These are phyloP conservation scores for Colletotrichum lini DNA, from an alignment of 2,329 filamentous ascomycete species.

Conservation along the genomic window DNA sequence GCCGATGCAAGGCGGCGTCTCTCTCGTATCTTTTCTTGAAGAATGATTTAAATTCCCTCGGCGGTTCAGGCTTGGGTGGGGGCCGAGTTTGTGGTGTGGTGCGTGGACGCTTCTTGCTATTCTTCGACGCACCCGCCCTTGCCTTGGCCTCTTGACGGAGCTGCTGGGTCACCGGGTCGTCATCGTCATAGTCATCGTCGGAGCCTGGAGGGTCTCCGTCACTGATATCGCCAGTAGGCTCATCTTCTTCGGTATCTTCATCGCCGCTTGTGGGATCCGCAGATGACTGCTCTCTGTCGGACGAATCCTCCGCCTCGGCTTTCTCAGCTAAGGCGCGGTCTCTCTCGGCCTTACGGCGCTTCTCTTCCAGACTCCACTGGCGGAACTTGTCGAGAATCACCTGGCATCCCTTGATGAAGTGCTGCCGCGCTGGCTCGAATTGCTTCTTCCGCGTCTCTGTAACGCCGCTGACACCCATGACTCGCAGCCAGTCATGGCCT, in stretches of 20 bases:
- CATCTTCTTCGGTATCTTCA: constrained; percentile 53
- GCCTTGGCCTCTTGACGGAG: constrained; percentile 79
- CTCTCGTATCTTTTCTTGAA: constrained; percentile 85
- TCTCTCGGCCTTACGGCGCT: constrained; percentile 82
- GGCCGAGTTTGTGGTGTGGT: constrained; percentile 38
- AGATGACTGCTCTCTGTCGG: constrained; percentile 37
- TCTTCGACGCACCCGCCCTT: constrained; percentile 60
- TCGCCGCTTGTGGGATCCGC: constrained; percentile 49
- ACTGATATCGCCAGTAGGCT: constrained; percentile 45
- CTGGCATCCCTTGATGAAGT: constrained; percentile 88
- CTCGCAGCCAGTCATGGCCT: constrained; percentile 91
- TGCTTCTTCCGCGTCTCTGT: constrained; percentile 89
- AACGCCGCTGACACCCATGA: constrained; percentile 89
- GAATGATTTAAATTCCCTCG: constrained; percentile 86
- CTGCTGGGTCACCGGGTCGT: constrained; percentile 80
- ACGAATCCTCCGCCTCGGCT: constrained; percentile 55
- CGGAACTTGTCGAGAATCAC: constrained; percentile 89
- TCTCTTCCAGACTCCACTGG: constrained; percentile 91
- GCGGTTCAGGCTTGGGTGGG: constrained; percentile 55
- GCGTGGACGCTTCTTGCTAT: constrained; percentile 50
- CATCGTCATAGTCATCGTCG: constrained; percentile 79
- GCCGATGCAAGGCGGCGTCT: constrained; percentile 81
- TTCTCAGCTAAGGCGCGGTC: constrained; percentile 72
- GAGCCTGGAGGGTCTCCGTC: constrained; percentile 64
- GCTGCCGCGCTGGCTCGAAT: constrained; percentile 86